Evolutionary conservation across 139 green algal genomes (phyloP).

Genomic region (Coelastrella sp.): DNA sequence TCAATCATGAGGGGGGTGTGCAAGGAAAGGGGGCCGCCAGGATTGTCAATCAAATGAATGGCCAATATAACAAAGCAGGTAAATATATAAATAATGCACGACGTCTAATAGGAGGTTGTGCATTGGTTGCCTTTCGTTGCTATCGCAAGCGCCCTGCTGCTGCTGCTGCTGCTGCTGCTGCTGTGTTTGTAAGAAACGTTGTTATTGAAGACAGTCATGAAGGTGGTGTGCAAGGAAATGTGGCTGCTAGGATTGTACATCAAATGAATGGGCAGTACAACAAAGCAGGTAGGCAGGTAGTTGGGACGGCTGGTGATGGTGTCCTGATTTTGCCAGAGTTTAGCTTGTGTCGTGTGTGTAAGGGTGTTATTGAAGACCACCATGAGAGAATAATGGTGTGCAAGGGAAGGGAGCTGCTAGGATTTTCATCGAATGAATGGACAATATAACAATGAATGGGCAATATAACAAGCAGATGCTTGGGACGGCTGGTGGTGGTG

Average conservation of each 20-base stretch:
- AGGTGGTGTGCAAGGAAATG: conserved; percentile 67
- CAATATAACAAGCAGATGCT: conserved; percentile 39
- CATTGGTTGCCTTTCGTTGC: no score
- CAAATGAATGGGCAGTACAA: conserved; percentile 5
- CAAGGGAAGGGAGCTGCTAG: conserved; percentile 52
- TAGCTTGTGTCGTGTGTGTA: no score
- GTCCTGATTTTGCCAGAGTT: no score
- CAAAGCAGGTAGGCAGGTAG: conserved; percentile 21
- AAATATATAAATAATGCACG: no score
- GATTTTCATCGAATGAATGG: conserved; percentile 20
- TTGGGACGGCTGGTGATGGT: no score
- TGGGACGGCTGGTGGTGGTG: no score
- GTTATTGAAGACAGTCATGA: conserved; percentile 67
- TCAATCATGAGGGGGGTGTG: conserved; percentile 73
- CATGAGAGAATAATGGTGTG: conserved; percentile 78
- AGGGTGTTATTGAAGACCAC: no score
- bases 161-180: no score
- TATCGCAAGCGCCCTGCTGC: no score
- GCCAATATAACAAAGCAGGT: conserved; percentile 34
- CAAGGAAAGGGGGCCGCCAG: conserved; percentile 52
- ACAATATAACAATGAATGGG: conserved; percentile 7
- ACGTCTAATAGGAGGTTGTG: no score
- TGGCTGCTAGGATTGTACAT: conserved; percentile 15
- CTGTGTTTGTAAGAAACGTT: no score
- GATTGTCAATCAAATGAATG: conserved; percentile 25